phyloP scores from a whole-genome alignment of 208 protist species.

The Angomonas ambiguus region DNA sequence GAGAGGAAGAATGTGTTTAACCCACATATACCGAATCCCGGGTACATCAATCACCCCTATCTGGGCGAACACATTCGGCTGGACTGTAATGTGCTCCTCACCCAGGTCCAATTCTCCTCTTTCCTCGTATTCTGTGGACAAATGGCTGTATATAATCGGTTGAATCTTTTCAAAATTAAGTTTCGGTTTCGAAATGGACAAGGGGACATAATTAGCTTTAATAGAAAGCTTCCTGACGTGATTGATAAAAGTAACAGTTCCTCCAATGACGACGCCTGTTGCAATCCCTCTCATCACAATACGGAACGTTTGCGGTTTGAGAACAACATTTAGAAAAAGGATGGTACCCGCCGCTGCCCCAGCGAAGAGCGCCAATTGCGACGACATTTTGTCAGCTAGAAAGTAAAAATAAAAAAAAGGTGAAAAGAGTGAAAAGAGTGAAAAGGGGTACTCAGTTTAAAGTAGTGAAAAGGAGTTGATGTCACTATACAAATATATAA shows the following conservation, averaged over 20 bases:
- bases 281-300: constrained; percentile 27
- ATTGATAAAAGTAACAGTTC: constrained; percentile 43
- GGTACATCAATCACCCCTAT: constrained; percentile 69
- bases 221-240: constrained; percentile 45
- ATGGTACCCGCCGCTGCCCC: constrained; percentile 27
- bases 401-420: not conserved
- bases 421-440: not conserved
- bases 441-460: no score
- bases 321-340: constrained; percentile 25
- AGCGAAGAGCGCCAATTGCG: constrained; percentile 27
- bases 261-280: constrained; percentile 29
- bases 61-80: constrained; percentile 76
- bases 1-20: constrained; percentile 46
- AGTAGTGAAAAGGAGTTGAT: no score
- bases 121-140: constrained; percentile 53
- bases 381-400: constrained; percentile 20
- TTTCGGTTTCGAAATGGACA: constrained; percentile 27
- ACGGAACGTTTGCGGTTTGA: constrained; percentile 38
- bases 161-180: constrained; percentile 45
- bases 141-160: constrained; percentile 45
- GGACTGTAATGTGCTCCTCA: constrained; percentile 63
- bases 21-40: constrained; percentile 75
- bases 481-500: no score
- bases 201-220: constrained; percentile 29
- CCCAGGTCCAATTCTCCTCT: constrained; percentile 51